Evolutionary conservation across 805 yeast species (phyloP), one percentile per base, ranked within the genome.

Genomic region (Tetrapisispora taiwanensis): DNA sequence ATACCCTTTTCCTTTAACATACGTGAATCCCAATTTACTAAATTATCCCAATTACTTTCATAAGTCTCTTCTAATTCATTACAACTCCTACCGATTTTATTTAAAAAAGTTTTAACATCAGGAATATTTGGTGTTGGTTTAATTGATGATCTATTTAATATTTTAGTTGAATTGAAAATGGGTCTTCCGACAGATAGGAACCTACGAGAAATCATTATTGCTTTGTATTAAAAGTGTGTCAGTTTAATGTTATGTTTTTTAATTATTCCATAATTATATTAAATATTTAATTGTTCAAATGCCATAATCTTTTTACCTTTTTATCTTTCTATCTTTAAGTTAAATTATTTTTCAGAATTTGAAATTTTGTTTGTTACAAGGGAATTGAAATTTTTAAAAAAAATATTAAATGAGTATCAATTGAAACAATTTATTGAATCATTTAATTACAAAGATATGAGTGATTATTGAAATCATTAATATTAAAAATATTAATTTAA

Each of bases 1-100:
- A 90, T 70, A 15, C 97, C 97, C 60, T 78, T 72, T 40, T 75
- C 78, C 60, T 85, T 87, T 75, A 90, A 66, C 19, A 69, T 66
- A 42, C 60, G 54, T 3, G 86, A 72, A 19, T 72, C 57, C 48
- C 79, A 70, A 26, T 60, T 62, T 66, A 86, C 80, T 46, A 90
- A 73, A 51, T 75, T 72, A 10, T 76, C 71, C 89, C 89, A 83
- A 32, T 67, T 65, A 52, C 83, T 73, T 52, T 71, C 73, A 51
- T 79, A 92, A 50, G 87, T 81, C 36, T 81, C 94, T 4, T 70
- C 66, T 53, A 80, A 79, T 58, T 88, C 95, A 20, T 66, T 53
- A 50, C 79, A 69, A 47, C 77, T 74, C 50, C 95, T 78, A 2
- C 97, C 97, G 45, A 90, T 87, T 53, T 73, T 75, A n/a, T 61